Base-by-base conservation (phyloP, 495 filamentous ascomycete genomes). In the Rhypophila decipiens region DNA sequence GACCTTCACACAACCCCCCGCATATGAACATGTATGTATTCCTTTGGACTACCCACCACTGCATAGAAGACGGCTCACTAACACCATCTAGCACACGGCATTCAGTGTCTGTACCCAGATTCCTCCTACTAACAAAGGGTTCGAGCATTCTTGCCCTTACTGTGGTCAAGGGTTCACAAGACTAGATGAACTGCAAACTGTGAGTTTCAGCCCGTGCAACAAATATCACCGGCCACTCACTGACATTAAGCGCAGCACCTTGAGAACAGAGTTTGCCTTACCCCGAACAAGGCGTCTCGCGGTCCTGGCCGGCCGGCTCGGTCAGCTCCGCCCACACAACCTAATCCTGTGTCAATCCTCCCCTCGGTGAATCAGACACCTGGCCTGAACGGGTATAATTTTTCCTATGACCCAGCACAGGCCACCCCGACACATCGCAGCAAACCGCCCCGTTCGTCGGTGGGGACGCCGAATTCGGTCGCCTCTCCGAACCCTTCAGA, bases 161-260 rank as follows among this genome's bases (percentile, higher is more conserved):
- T 75, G 72, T 35, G 72, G 71, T 17, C 58, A 66, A 20, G 61
- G 62, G 0, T 74, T 72, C 27, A 59, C 50, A 8, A 63, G 48
- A 2, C 50, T 46, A 1, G 54, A 56, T 8, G 66, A 67, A 1
- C 50, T 64, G 7, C 53, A 67, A 50, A 57, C 58, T 37, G 67
- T 68, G 57, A 57, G 67, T 56, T 15, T 10, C 15, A 4, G 38
- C 20, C 15, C n/a, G n/a, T n/a, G 40, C 40, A 10, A 31, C 8
- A 12, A 7, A 31, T 34, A n/a, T 15, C 2, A 27, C n/a, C 18
- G n/a, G 5, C 48, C 56, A 5, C 51, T 56, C 39, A 13, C 40
- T 43, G 21, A 47, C 22, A 13, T 17, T 9, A 19, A 24, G n/a
- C 35, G 21, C 24, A 70, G 67, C 70, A 72, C 35, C n/a, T 48